Percentiles rank a stretch among this genome's conserved stretches.
These are phyloP conservation scores for Mucor indicus DNA, from an alignment of 371 early-diverging fungal genomes.

Conservation along the genomic window DNA sequence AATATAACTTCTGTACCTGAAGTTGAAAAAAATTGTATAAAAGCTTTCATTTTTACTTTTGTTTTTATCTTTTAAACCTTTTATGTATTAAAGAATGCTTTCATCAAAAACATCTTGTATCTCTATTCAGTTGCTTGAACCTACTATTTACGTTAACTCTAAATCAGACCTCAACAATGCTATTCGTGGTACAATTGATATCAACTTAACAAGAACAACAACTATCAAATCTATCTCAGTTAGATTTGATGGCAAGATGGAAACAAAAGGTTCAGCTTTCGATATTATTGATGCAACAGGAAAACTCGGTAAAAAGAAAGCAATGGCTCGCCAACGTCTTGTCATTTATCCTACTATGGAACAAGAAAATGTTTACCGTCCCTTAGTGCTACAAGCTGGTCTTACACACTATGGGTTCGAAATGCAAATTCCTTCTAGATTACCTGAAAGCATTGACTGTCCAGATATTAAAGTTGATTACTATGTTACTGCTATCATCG, in stretches of 20 bases:
- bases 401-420: conserved; percentile 16
- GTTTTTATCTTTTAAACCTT: too few relatives aligned
- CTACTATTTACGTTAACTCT: conserved; percentile 13
- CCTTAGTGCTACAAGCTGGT: conserved; percentile 9
- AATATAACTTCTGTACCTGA: too few relatives aligned
- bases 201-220: conserved; percentile 7
- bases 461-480: conserved; percentile 13
- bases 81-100: too few relatives aligned
- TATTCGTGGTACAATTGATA: conserved; percentile 11
- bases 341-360: conserved; percentile 8
- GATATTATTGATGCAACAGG: background rate
- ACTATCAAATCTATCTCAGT: conserved; percentile 8
- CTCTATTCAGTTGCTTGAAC: conserved; percentile 10
- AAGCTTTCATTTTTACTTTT: too few relatives aligned
- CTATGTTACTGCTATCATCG: conserved; percentile 12
- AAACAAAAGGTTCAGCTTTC: conserved; percentile 4
- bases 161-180: background rate
- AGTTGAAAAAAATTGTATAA: too few relatives aligned
- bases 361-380: background rate
- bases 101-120: conserved; percentile 12
- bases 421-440: conserved; percentile 14
- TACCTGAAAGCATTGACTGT: conserved; percentile 15
- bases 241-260: conserved; percentile 12
- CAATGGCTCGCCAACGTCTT: conserved; percentile 7
- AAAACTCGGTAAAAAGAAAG: background rate